Conservation (phyloP, 2,329 filamentous ascomycete genomes). For the Colletotrichum caudatum region DNA sequence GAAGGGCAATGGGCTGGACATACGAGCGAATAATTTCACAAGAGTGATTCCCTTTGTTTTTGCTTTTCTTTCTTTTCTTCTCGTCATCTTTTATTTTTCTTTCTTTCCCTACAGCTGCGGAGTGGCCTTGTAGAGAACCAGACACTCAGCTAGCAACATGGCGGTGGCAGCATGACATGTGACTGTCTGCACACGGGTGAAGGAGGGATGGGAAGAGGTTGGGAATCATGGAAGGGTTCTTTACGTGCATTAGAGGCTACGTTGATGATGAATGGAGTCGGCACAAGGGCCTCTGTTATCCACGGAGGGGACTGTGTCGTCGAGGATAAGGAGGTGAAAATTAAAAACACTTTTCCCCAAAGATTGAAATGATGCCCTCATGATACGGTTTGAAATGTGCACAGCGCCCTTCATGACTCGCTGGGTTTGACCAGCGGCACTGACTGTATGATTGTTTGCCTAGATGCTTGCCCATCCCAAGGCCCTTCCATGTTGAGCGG, state of each 20-base stretch:
- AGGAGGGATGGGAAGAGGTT: background rate
- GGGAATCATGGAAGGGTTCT: constrained; percentile 26
- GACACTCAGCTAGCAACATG: constrained; percentile 13
- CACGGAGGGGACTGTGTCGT: constrained; percentile 12
- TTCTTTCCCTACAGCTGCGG: background rate
- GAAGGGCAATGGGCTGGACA: constrained; percentile 33
- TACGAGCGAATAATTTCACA: constrained; percentile 40
- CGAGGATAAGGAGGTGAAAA: constrained; percentile 36
- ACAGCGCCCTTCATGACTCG: background rate
- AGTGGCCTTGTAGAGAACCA: background rate
- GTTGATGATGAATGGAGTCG: constrained; percentile 38
- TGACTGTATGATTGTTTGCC: background rate
- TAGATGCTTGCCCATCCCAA: background rate
- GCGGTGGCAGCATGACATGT: background rate
- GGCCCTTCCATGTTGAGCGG: background rate
- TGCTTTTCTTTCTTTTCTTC: background rate
- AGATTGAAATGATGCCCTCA: background rate
- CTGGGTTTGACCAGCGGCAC: background rate
- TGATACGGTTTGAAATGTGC: background rate
- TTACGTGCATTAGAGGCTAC: constrained; percentile 33
- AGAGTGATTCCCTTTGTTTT: constrained; percentile 40
- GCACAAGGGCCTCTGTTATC: constrained; percentile 13
- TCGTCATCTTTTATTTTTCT: background rate
- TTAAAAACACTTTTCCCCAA: constrained; percentile 33
- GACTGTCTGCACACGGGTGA: constrained; percentile 21